Evolutionary conservation across 495 filamentous ascomycete species (phyloP).

Genomic region (Aspergillus ellipticus): DNA sequence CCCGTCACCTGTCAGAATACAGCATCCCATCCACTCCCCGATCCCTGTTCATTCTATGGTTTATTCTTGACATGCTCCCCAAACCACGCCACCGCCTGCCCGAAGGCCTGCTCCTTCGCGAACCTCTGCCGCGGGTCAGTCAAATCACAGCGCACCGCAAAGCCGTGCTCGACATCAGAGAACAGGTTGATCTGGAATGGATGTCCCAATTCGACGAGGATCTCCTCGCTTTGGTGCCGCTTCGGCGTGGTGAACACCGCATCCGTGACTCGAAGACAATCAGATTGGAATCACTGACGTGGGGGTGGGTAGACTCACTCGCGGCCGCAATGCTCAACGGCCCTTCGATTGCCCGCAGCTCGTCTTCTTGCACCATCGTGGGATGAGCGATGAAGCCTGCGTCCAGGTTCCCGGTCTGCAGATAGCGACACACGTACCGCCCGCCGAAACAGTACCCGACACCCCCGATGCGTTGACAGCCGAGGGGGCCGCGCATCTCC

Average conservation of each 20-base stretch:
- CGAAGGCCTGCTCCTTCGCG: slow-evolving; percentile 73
- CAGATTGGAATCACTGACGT: background rate
- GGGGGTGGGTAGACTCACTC: slow-evolving; percentile 34
- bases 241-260: slow-evolving; percentile 63
- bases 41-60: too few species aligned
- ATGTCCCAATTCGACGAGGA: slow-evolving; percentile 49
- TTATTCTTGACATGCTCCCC: slow-evolving; percentile 48
- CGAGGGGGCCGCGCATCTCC: slow-evolving; percentile 48
- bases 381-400: slow-evolving; percentile 71
- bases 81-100: slow-evolving; percentile 74
- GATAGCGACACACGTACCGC: slow-evolving; percentile 47
- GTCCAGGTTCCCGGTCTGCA: slow-evolving; percentile 40
- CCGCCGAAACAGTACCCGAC: slow-evolving; percentile 78
- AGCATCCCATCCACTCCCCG: too few species aligned
- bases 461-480: slow-evolving; percentile 59
- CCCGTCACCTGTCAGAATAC: too few species aligned
- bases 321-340: slow-evolving; percentile 70
- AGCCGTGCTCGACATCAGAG: slow-evolving; percentile 69
- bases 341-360: slow-evolving; percentile 60
- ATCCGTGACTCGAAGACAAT: slow-evolving; percentile 56
- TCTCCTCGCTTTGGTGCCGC: slow-evolving; percentile 53
- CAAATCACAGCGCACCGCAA: slow-evolving; percentile 61
- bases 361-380: slow-evolving; percentile 63
- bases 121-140: slow-evolving; percentile 52
- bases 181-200: slow-evolving; percentile 76